Evolutionary conservation across 1,284 basidiomycete genomes (phyloP).

Genomic region (Moniliella sp.): DNA sequence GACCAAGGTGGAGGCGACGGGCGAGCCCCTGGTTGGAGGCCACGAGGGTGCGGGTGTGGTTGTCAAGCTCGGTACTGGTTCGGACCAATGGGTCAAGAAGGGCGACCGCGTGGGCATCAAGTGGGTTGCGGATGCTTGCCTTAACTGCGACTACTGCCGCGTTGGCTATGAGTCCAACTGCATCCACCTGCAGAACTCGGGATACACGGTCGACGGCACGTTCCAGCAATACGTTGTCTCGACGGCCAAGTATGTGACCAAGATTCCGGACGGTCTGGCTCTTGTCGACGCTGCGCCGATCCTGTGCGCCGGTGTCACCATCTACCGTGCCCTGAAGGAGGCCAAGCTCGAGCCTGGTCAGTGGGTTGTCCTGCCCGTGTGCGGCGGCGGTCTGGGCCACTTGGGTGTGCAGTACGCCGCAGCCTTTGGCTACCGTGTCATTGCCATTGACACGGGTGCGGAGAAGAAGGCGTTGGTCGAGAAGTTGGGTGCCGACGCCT

Average conservation of each 20-base stretch:
- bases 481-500: constrained; percentile 52
- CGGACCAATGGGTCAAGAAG: constrained; percentile 41
- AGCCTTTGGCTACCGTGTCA: constrained; percentile 42
- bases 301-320: constrained; percentile 54
- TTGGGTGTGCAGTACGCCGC: constrained; percentile 21
- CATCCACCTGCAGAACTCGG: constrained; percentile 10
- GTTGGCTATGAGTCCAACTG: constrained; percentile 48
- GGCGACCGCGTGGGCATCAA: constrained; percentile 73
- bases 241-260: constrained; percentile 48
- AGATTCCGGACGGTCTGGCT: too few species aligned
- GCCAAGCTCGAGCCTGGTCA: constrained; percentile 47
- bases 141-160: constrained; percentile 52
- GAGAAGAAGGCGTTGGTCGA: constrained; percentile 52
- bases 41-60: constrained; percentile 50
- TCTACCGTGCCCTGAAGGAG: constrained; percentile 65
- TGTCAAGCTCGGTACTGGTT: constrained; percentile 54
- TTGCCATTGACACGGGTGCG: constrained; percentile 56
- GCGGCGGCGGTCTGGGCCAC: constrained; percentile 44
- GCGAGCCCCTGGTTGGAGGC: too few species aligned
- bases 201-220: constrained; percentile 55
- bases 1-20: constrained; percentile 42
- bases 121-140: constrained; percentile 41
- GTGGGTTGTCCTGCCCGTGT: constrained; percentile 58
- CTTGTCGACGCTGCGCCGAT: too few species aligned
- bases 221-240: constrained; percentile 51